Evolutionary conservation across 495 filamentous ascomycete genomes (phyloP), one percentile per base, ranked within the genome.

Genomic region (Aspergillus avenaceus): DNA sequence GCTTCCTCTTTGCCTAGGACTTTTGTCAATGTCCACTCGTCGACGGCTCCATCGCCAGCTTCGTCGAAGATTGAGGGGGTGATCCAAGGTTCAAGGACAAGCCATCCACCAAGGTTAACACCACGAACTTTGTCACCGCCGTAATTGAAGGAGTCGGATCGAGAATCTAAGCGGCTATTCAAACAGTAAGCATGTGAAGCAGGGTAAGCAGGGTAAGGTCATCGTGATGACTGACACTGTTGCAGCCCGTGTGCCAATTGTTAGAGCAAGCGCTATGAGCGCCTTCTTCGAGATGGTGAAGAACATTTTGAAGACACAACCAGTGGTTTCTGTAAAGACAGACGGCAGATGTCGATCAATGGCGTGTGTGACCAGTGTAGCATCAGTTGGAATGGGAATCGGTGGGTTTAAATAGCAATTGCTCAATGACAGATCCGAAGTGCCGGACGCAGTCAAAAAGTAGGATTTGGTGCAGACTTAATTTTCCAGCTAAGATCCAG

Each of bases 81-180:
- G 44, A 86, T 86, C 83, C 83, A 86, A 13, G 83, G 74, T 58
- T 79, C 76, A 25, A 78, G 56, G 12, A 82, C 76, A 19, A 83
- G 67, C 80, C 80, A 82, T 11, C 79, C 80, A 49, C 80, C 79
- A 7, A 82, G 67, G 50, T 81, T 82, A 26, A 83, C 78, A 47
- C 80, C 80, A 13, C 72, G 74, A 29, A 82, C 69, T 49, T 73
- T 75, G 1, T 72, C 52, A 23, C 52, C 49, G 44, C 67, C 65
- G 59, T 77, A 82, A 38, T 75, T 55, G 50, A 77, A 76, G 13
- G 67, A 40, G n/a, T 58, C 34, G 8, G 46, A 59, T 23, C 69
- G 68, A 42, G 66, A 51, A 22, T 62, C 59, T 12, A 73, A 54
- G 26, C 47, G 61, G 40, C 75, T 77, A 45, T 21, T 38, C 13